Evolutionary conservation across 176 grass and related monocot genomes (phyloP).

Genomic region (Oryza coarctata): DNA sequence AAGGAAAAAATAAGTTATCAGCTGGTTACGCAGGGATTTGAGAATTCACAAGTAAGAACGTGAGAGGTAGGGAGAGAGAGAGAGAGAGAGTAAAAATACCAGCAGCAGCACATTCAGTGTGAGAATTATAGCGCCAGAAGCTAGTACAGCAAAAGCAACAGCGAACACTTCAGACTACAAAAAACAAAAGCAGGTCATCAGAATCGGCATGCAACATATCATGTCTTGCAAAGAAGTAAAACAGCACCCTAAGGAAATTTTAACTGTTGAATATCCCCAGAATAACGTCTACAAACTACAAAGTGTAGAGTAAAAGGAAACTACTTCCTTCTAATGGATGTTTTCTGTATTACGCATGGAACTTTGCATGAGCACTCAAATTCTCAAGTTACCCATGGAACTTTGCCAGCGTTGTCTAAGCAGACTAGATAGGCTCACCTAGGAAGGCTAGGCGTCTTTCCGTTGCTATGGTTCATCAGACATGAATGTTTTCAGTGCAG

Average conservation of each 20-base stretch:
- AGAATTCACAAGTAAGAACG: background rate
- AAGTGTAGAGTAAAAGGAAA: background rate
- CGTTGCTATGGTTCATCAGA: background rate
- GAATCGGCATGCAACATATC: background rate
- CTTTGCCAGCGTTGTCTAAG: background rate
- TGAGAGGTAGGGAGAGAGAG: background rate
- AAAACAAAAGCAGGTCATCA: constrained; percentile 10
- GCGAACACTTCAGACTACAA: constrained; percentile 92
- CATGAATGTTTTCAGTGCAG: background rate
- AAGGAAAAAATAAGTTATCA: background rate
- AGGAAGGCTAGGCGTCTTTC: too few species aligned
- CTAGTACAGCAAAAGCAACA: constrained; percentile 92
- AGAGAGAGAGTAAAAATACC: constrained; percentile 29
- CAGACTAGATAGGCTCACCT: background rate
- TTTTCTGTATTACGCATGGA: background rate
- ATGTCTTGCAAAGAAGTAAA: background rate
- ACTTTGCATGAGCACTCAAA: constrained; percentile 1
- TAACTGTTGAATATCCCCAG: background rate
- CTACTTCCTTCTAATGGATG: background rate
- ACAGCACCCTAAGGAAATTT: background rate
- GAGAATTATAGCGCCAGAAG: constrained; percentile 82
- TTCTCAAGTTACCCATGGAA: background rate
- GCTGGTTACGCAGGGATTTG: background rate
- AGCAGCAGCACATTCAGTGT: constrained; percentile 93
- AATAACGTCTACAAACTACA: background rate